Conservation (phyloP, 2,329 filamentous ascomycete species). For the Calycina herbarum region DNA sequence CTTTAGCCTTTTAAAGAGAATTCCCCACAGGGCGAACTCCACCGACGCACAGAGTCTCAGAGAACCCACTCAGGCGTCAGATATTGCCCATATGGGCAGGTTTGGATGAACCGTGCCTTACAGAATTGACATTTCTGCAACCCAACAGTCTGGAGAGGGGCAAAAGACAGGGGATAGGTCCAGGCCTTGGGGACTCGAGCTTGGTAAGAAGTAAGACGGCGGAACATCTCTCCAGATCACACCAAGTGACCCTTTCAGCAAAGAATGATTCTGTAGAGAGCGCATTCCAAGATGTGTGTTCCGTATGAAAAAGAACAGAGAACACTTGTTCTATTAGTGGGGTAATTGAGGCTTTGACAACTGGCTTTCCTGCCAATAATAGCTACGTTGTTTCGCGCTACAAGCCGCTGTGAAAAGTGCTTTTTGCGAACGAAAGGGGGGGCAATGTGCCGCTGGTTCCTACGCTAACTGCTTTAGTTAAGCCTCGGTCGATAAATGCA, state of each 20-base stretch:
- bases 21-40: not conserved
- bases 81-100: not conserved
- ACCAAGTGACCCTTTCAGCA: not conserved
- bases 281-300: not conserved
- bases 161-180: not conserved
- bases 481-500: not conserved
- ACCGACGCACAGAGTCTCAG: not conserved
- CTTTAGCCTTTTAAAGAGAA: not conserved
- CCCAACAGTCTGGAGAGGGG: not conserved
- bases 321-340: not conserved
- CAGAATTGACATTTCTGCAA: not conserved
- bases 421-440: not conserved
- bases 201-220: not conserved
- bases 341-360: not conserved
- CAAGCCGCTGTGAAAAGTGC: not conserved
- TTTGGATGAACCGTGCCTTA: not conserved
- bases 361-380: not conserved
- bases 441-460: not conserved
- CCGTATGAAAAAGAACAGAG: not conserved
- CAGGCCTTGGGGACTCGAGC: not conserved
- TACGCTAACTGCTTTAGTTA: not conserved
- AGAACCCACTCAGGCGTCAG: conserved; percentile 1
- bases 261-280: not conserved
- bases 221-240: not conserved
- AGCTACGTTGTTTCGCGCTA: not conserved